Conservation (phyloP, 768 basidiomycete genomes). For the Cystofilobasidium capitatum region DNA sequence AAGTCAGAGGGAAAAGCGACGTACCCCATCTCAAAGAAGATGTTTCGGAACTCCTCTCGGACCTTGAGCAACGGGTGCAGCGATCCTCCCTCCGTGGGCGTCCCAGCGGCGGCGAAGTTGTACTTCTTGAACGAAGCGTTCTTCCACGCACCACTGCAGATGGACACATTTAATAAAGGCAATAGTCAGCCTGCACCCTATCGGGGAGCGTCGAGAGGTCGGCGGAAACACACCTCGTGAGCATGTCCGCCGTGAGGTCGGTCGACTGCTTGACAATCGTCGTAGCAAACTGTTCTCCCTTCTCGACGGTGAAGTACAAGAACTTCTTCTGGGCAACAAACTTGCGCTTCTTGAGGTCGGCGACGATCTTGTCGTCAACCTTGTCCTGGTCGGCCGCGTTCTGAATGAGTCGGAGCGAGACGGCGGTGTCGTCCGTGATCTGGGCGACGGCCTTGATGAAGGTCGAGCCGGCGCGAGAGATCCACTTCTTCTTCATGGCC, state of each 20-base stretch:
- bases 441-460: slow-evolving; percentile 64
- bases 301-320: slow-evolving; percentile 83
- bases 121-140: slow-evolving; percentile 90
- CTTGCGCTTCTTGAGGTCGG: slow-evolving; percentile 85
- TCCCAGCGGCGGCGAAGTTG: slow-evolving; percentile 95
- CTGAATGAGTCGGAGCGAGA: neutral
- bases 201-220: neutral
- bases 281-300: slow-evolving; percentile 78
- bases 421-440: slow-evolving; percentile 59
- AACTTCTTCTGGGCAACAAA: slow-evolving; percentile 79
- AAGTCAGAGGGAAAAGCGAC: slow-evolving; percentile 29
- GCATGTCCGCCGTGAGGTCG: slow-evolving; percentile 90
- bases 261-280: slow-evolving; percentile 89
- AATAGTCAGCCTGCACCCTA: neutral
- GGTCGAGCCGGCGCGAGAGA: slow-evolving; percentile 72
- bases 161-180: neutral
- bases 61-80: slow-evolving; percentile 95
- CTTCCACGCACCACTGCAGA: slow-evolving; percentile 80
- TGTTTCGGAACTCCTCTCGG: slow-evolving; percentile 89
- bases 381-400: slow-evolving; percentile 61
- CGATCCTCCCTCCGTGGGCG: slow-evolving; percentile 78
- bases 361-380: slow-evolving; percentile 68
- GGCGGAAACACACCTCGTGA: slow-evolving; percentile 61
- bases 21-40: slow-evolving; percentile 99
- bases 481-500: slow-evolving; percentile 97